These are phyloP conservation scores for Aspergillus bertholletiae DNA, from an alignment of 495 filamentous ascomycete genomes.

Conservation along the genomic window DNA sequence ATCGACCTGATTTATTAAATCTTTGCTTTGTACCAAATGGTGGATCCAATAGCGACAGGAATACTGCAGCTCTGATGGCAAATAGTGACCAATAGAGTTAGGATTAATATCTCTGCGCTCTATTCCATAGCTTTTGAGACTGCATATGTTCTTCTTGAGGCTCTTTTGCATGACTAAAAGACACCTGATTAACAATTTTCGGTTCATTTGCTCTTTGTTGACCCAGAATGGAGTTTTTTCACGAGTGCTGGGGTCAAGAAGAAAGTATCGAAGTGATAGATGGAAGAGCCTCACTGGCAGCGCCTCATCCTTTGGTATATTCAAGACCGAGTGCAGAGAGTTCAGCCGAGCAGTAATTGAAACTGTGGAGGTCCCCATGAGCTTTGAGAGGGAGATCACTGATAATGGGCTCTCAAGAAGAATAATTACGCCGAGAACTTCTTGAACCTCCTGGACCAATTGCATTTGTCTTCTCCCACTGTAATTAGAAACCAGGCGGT, in stretches of 20 bases:
- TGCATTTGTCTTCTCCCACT: not conserved
- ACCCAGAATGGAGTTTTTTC: slow-evolving; percentile 23
- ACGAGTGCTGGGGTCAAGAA: slow-evolving; percentile 14
- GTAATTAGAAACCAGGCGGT: no score
- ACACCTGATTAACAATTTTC: slow-evolving; percentile 8
- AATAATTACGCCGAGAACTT: slow-evolving; percentile 20
- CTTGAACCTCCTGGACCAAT: slow-evolving; percentile 10
- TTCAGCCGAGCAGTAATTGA: slow-evolving; percentile 6
- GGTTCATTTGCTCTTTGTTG: slow-evolving; percentile 15
- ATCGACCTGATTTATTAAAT: slow-evolving; percentile 15
- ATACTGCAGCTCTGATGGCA: slow-evolving; percentile 34
- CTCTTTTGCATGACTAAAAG: slow-evolving; percentile 26
- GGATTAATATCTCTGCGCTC: slow-evolving; percentile 17
- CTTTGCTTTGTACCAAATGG: slow-evolving; percentile 35
- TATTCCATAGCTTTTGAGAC: slow-evolving; percentile 21
- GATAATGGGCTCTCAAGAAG: slow-evolving; percentile 21
- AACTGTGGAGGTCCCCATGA: slow-evolving; percentile 2
- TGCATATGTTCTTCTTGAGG: slow-evolving; percentile 38
- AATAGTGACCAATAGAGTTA: slow-evolving; percentile 12
- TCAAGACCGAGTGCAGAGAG: slow-evolving; percentile 21
- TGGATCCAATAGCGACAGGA: slow-evolving; percentile 41
- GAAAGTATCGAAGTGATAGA: slow-evolving; percentile 28
- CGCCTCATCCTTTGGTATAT: slow-evolving; percentile 19
- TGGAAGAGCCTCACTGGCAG: slow-evolving; percentile 13
- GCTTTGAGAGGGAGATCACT: slow-evolving; percentile 9